phyloP scores from a whole-genome alignment of 345 rosid genomes.

The Melaleuca quinquenervia region DNA sequence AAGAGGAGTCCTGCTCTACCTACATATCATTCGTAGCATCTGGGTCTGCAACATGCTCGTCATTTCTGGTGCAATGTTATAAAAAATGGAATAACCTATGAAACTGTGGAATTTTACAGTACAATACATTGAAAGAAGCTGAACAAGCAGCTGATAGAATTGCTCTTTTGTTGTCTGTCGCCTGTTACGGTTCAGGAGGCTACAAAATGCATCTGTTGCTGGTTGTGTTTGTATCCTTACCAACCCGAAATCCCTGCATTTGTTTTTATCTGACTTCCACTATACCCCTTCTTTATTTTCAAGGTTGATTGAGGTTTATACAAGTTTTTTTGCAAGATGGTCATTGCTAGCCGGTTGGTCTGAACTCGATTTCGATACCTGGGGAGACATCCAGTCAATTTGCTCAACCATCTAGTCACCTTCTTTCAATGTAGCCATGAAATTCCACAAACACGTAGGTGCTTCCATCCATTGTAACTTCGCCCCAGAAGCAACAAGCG shows the following conservation, averaged over 20 bases:
- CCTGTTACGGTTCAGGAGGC: constrained; percentile 15
- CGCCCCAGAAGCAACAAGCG: background rate
- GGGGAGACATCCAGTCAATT: no score
- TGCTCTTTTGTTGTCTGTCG: constrained; percentile 15
- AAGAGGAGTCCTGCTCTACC: constrained; percentile 22
- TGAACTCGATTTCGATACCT: no score
- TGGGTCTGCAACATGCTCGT: constrained; percentile 22
- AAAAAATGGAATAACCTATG: constrained; percentile 19
- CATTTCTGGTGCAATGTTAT: constrained; percentile 23
- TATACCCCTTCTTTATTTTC: background rate
- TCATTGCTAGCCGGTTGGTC: constrained; percentile 4
- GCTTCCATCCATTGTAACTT: background rate
- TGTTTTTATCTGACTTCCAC: background rate
- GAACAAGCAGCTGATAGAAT: constrained; percentile 31
- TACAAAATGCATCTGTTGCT: background rate
- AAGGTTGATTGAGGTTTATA: constrained; percentile 17
- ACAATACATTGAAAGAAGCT: constrained; percentile 14
- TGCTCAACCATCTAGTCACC: no score
- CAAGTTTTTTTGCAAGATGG: constrained; percentile 31
- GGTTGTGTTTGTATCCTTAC: background rate
- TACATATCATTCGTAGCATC: constrained; percentile 11
- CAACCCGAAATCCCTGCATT: background rate
- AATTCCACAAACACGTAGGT: no score
- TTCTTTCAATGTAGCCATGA: no score
- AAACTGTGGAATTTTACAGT: constrained; percentile 4